Evolutionary conservation across 192 early-diverging fungal species (phyloP).

Genomic region (Coemansia sp.): DNA sequence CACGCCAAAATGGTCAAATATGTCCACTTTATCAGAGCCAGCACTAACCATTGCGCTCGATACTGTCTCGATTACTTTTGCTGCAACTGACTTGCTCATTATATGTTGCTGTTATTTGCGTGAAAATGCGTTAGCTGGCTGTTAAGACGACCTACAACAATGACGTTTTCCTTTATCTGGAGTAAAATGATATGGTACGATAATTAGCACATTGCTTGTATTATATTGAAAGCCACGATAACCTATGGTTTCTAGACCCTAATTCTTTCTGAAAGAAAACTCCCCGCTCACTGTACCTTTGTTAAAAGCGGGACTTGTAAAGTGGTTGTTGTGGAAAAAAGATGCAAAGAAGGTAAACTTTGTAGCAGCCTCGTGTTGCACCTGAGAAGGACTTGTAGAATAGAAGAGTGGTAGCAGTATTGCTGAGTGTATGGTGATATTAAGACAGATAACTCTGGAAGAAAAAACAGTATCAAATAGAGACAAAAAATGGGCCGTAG

Average conservation of each 20-base stretch:
- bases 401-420: slow-evolving; percentile 10
- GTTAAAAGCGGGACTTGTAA: neutral
- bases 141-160: neutral
- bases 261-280: neutral
- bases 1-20: slow-evolving; percentile 48
- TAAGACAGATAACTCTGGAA: slow-evolving; percentile 1
- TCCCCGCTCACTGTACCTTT: neutral
- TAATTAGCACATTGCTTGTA: neutral
- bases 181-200: neutral
- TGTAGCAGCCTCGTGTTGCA: neutral
- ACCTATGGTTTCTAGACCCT: neutral
- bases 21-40: slow-evolving; percentile 22
- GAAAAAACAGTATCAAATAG: slow-evolving; percentile 8
- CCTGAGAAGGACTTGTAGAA: neutral
- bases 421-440: neutral
- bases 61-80: slow-evolving; percentile 30
- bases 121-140: neutral
- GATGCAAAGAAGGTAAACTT: neutral
- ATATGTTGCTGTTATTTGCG: neutral
- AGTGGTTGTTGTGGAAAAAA: neutral
- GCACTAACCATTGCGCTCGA: slow-evolving; percentile 40
- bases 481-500: neutral
- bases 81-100: slow-evolving; percentile 45
- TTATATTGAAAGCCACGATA: neutral
- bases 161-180: neutral